Base-by-base conservation (phyloP, 331 rosid species). In the Cydonia oblonga region DNA sequence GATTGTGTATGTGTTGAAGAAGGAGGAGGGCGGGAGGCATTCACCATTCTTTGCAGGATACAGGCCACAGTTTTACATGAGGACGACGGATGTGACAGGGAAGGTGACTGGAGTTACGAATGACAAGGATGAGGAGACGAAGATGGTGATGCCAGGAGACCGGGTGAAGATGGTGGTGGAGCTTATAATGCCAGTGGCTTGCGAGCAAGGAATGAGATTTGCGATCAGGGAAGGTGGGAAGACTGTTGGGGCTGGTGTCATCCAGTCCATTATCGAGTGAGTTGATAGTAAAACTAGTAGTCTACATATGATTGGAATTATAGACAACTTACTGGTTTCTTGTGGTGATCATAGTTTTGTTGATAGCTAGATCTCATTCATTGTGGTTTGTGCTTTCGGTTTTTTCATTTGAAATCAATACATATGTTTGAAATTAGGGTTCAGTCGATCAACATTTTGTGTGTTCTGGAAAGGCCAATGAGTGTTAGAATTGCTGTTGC, bases 101-200 rank as follows among this genome's bases (percentile, higher is more conserved):
- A 64, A 49, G 54, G 77, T 73, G 70, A 14, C 63, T 2, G 64
- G 25, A 22, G 49, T 62, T 20, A 32, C 1, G 70, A 64, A 73
- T 73, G 77, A 63, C n/a, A 73, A 9, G 46, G 77, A 64, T 63
- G 77, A 73, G 64, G 77, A 51, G 53, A 30, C 77, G 2, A 73
- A 73, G 64, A 73, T 73, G 77, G 77, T 73, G 56, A 81, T 81
- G 81, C 84, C 81, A 1, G 74, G 81, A 53, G 84, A 76, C 23
- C 59, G 78, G 11, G 71, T 75, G 68, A 80, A 75, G 77, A 80
- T 80, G 71, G 84, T 66, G 24, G 81, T 80, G 23, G 78, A 80
- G 74, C 77, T 75, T 49, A 76, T 72, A 28, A 60, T 71, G 59
- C 68, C 84, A 5, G 68, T 81, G 10, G 81, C 81, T 66, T 80